These are phyloP conservation scores for Anthostomella pinea DNA, from an alignment of 2,329 filamentous ascomycete genomes.

Conservation along the genomic window DNA sequence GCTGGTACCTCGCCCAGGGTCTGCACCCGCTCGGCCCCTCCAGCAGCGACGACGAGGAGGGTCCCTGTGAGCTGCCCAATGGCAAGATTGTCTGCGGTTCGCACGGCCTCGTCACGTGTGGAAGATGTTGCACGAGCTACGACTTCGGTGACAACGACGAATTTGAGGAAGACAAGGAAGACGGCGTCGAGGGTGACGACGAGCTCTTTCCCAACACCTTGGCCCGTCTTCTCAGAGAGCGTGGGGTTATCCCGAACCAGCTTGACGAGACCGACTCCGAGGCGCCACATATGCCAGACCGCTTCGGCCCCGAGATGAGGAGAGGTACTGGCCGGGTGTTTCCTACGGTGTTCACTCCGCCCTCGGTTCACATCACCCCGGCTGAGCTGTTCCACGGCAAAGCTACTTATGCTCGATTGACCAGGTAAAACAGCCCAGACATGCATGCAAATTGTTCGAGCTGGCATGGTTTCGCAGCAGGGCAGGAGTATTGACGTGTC, in stretches of 20 bases:
- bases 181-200: no score
- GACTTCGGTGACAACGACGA: no score
- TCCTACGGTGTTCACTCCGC: conserved; percentile 32
- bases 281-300: not conserved
- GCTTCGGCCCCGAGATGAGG: conserved; percentile 7
- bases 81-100: conserved; percentile 36
- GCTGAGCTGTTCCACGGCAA: conserved; percentile 26
- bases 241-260: no score
- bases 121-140: conserved; percentile 35
- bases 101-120: conserved; percentile 33
- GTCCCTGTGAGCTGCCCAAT: conserved; percentile 33
- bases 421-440: conserved; percentile 18
- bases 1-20: conserved; percentile 28
- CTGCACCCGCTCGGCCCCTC: conserved; percentile 20
- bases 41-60: conserved; percentile 34
- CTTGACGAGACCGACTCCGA: no score
- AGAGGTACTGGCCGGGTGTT: conserved; percentile 33
- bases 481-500: conserved; percentile 5
- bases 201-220: no score
- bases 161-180: no score
- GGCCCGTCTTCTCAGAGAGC: no score
- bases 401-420: not conserved
- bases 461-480: not conserved
- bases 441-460: not conserved
- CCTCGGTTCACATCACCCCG: conserved; percentile 19